phyloP scores from a whole-genome alignment of 495 filamentous ascomycete species.

The Saxispiralis lemnorum region DNA sequence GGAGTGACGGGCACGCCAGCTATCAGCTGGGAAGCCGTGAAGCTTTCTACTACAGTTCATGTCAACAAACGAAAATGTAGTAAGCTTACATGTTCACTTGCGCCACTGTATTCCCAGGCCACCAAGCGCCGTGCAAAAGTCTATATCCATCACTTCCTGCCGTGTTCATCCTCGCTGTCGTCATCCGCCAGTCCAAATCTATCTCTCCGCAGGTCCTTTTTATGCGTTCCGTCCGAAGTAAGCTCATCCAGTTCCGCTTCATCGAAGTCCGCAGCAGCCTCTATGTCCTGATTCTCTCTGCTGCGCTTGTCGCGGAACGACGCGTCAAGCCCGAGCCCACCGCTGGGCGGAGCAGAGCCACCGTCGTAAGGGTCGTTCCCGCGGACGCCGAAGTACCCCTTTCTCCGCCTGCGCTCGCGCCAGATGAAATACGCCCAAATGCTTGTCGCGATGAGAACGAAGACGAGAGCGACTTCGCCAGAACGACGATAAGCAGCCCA shows the following conservation, averaged over 20 bases:
- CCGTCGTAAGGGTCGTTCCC: constrained; percentile 21
- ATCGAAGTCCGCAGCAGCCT: constrained; percentile 67
- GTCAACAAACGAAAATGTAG: too few relatives aligned
- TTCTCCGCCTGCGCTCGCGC: constrained; percentile 37
- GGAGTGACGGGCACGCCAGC: too few relatives aligned
- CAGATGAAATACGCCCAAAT: constrained; percentile 78
- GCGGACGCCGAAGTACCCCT: constrained; percentile 32
- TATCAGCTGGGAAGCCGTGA: too few relatives aligned
- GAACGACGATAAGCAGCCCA: constrained; percentile 86
- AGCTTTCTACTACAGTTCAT: too few relatives aligned
- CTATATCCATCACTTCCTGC: background rate
- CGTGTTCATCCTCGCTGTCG: constrained; percentile 6
- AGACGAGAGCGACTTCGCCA: constrained; percentile 71
- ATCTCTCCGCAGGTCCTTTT: background rate
- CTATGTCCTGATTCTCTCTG: constrained; percentile 38
- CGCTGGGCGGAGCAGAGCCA: background rate
- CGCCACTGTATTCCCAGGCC: too few relatives aligned
- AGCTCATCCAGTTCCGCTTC: constrained; percentile 72
- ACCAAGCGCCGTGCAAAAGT: too few relatives aligned
- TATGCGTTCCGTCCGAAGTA: background rate
- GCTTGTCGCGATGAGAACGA: constrained; percentile 61
- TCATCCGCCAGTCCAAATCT: constrained; percentile 11
- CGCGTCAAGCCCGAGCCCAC: constrained; percentile 8
- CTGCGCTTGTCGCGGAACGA: too few relatives aligned
- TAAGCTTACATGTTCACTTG: too few relatives aligned